Conservation (phyloP, 2,329 filamentous ascomycete species). For the Trichoderma afroharzianum region DNA sequence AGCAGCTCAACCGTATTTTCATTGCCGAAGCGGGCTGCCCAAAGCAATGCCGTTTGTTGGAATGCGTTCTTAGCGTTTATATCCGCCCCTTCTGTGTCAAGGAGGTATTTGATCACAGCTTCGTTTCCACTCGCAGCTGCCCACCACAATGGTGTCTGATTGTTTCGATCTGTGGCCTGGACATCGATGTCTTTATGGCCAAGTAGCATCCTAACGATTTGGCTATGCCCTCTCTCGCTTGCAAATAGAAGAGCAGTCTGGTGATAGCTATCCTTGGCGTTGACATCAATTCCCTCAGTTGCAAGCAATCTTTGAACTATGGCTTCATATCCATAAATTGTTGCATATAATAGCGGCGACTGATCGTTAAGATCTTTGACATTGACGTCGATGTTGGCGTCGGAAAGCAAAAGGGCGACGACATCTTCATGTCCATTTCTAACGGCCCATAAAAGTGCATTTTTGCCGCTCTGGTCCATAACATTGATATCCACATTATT, state of each 20-base stretch:
- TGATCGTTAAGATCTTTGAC: not conserved
- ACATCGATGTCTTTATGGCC: not conserved
- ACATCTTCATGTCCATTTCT: not conserved
- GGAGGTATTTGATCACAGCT: not conserved
- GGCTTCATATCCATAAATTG: not conserved
- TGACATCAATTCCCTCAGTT: not conserved
- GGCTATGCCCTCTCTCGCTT: not conserved
- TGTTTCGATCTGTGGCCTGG: not conserved
- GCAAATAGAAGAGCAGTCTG: not conserved
- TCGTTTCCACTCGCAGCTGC: not conserved
- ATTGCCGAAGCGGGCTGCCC: not conserved
- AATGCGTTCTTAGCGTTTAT: not conserved
- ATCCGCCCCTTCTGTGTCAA: not conserved
- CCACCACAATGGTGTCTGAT: not conserved
- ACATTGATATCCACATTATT: not conserved
- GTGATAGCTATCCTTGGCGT: not conserved
- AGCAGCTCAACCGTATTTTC: not conserved
- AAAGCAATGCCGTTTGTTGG: not conserved
- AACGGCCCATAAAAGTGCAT: not conserved
- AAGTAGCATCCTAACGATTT: not conserved
- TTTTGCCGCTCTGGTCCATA: not conserved
- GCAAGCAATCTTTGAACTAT: not conserved
- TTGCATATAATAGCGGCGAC: not conserved
- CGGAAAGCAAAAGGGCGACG: not conserved
- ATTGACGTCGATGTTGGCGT: not conserved